Conservation (phyloP, 768 basidiomycete genomes). For the Tulasnella sp. region DNA sequence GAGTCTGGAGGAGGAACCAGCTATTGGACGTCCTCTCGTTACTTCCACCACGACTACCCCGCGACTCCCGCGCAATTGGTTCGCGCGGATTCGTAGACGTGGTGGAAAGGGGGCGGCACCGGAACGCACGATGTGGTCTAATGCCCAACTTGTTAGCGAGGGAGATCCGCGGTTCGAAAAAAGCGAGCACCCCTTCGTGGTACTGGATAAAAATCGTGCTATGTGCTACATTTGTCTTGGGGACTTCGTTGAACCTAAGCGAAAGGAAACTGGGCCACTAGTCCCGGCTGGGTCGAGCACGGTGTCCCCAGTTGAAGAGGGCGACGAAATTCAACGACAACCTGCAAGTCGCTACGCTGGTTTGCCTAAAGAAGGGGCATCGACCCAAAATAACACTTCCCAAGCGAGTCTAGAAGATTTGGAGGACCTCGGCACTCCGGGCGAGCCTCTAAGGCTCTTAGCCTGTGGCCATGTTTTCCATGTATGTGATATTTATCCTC, state of each 20-base stretch:
- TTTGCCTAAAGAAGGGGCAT: constrained; percentile 30
- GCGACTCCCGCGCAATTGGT: neutral
- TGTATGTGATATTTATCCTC: constrained; percentile 45
- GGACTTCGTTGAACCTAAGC: constrained; percentile 72
- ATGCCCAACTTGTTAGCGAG: constrained; percentile 29
- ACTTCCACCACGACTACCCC: neutral
- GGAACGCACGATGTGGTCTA: neutral
- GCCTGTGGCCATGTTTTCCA: constrained; percentile 88
- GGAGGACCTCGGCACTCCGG: constrained; percentile 40
- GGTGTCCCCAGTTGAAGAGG: neutral
- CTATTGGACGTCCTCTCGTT: too few relatives aligned
- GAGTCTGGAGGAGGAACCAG: too few relatives aligned
- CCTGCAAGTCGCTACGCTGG: too few relatives aligned
- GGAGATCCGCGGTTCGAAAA: constrained; percentile 81
- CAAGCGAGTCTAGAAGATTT: constrained; percentile 30
- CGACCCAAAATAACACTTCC: constrained; percentile 29
- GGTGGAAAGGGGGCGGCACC: neutral
- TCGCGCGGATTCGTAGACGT: neutral
- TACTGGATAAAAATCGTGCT: constrained; percentile 76
- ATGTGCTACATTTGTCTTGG: constrained; percentile 79
- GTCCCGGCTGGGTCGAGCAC: too few relatives aligned
- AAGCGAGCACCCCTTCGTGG: constrained; percentile 73
- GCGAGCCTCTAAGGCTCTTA: constrained; percentile 67
- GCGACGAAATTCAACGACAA: too few relatives aligned
- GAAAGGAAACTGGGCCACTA: constrained; percentile 12